phyloP scores from a whole-genome alignment of 441 rosid genomes.

The Euphorbia celastroides region DNA sequence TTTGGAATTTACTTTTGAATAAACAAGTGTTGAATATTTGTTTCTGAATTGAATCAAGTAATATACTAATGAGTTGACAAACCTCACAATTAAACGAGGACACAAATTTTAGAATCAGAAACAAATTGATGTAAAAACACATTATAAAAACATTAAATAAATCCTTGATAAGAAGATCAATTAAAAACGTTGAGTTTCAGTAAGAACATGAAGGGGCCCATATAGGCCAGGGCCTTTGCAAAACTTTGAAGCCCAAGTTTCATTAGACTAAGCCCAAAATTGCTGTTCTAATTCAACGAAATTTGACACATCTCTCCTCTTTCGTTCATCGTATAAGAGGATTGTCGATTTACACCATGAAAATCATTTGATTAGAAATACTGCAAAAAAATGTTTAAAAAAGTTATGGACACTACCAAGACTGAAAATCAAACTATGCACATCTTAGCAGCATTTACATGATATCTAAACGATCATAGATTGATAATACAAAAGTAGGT shows the following conservation, averaged over 20 bases:
- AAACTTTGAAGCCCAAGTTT: background rate
- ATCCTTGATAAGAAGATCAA: background rate
- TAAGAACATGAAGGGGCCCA: constrained; percentile 1
- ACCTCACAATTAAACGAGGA: background rate
- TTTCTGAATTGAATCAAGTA: background rate
- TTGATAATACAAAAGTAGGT: too few species aligned
- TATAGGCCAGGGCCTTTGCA: background rate
- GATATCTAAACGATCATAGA: too few species aligned
- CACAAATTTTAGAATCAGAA: background rate
- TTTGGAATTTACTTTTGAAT: too few species aligned
- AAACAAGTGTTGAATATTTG: background rate
- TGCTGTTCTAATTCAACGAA: background rate
- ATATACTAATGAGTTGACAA: background rate
- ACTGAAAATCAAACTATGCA: too few species aligned
- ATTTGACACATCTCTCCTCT: background rate
- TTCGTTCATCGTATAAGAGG: background rate
- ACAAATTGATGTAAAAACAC: background rate
- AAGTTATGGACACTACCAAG: too few species aligned
- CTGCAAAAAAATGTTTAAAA: too few species aligned
- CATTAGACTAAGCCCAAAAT: too few species aligned
- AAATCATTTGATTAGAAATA: too few species aligned
- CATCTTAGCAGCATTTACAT: too few species aligned
- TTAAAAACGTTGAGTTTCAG: background rate
- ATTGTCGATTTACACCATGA: too few species aligned
- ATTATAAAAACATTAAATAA: background rate